phyloP scores from a whole-genome alignment of 2,329 filamentous ascomycete genomes.

The Pseudocercospora macadamiae region DNA sequence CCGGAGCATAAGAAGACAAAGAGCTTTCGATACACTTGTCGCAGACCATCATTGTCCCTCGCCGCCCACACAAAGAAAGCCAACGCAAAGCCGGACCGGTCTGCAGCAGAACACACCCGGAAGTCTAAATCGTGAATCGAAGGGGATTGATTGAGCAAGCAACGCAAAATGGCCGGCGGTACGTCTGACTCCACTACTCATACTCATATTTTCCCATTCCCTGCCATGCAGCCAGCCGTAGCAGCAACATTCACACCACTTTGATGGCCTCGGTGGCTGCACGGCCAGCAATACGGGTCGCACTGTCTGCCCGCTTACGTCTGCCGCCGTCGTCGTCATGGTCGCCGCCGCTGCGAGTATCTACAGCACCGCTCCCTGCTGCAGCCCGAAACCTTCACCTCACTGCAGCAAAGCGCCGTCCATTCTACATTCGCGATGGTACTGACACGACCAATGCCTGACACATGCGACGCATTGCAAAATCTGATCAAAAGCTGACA shows the following conservation, averaged over 20 bases:
- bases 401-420: neutral
- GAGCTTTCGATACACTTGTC: neutral
- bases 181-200: slow-evolving; percentile 3
- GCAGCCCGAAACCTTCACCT: slow-evolving; percentile 5
- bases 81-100: neutral
- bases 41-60: slow-evolving; percentile 3
- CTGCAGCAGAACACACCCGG: slow-evolving; percentile 3
- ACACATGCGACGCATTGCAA: too few species aligned
- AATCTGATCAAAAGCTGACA: neutral
- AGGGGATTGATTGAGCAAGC: neutral
- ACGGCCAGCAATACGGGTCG: neutral
- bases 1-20: neutral
- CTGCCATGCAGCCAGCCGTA: neutral
- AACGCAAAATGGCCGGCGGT: slow-evolving; percentile 4
- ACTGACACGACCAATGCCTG: neutral
- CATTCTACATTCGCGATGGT: slow-evolving; percentile 12
- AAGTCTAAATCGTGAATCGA: slow-evolving; percentile 9
- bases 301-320: slow-evolving; percentile 5
- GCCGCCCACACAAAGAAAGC: neutral
- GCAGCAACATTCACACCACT: neutral
- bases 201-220: neutral
- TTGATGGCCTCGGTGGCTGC: slow-evolving; percentile 7
- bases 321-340: neutral
- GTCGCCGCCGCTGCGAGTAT: neutral
- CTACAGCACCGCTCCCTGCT: slow-evolving; percentile 5